A percentile compares a stretch with the other conserved stretches of the same genome.
Evolutionary conservation across 495 filamentous ascomycete genomes (phyloP).

Genomic region (Podospora sp.): DNA sequence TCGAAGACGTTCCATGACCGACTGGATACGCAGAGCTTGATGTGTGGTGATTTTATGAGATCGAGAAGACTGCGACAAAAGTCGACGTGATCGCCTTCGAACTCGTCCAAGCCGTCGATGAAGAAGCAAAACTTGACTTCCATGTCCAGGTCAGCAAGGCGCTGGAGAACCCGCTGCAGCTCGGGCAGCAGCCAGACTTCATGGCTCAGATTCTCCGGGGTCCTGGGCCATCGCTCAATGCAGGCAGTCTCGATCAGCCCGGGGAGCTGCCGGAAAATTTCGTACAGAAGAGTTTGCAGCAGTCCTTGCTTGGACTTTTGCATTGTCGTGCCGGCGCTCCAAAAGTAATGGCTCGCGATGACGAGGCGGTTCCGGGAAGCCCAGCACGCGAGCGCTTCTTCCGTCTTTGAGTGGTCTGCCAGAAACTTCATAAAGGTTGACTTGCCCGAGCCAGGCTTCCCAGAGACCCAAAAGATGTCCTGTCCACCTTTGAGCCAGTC

Average conservation of each 20-base stretch:
- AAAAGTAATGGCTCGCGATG: slow-evolving; percentile 39
- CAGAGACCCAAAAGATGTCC: slow-evolving; percentile 37
- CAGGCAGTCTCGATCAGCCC: slow-evolving; percentile 18
- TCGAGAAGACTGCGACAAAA: slow-evolving; percentile 12
- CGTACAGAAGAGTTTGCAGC: slow-evolving; percentile 43
- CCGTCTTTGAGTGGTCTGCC: slow-evolving; percentile 21
- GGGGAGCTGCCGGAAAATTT: slow-evolving; percentile 39
- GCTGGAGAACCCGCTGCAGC: slow-evolving; percentile 2
- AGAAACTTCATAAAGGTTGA: slow-evolving; percentile 47
- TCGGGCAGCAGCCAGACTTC: neutral
- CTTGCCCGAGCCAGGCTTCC: slow-evolving; percentile 44
- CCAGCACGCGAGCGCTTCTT: slow-evolving; percentile 27
- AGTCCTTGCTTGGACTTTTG: slow-evolving; percentile 51
- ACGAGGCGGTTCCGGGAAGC: slow-evolving; percentile 2
- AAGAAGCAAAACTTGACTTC: slow-evolving; percentile 31
- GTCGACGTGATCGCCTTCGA: slow-evolving; percentile 27
- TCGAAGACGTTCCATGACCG: slow-evolving; percentile 51
- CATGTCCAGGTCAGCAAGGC: neutral
- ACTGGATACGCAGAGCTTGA: slow-evolving; percentile 57
- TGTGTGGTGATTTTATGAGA: slow-evolving; percentile 1
- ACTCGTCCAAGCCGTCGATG: slow-evolving; percentile 36
- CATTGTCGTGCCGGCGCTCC: slow-evolving; percentile 35
- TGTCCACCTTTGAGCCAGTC: slow-evolving; percentile 4
- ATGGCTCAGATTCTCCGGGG: neutral
- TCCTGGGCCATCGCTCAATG: slow-evolving; percentile 7